These are phyloP conservation scores for Citrus glauca DNA, from an alignment of 345 rosid species.

Conservation along the genomic window DNA sequence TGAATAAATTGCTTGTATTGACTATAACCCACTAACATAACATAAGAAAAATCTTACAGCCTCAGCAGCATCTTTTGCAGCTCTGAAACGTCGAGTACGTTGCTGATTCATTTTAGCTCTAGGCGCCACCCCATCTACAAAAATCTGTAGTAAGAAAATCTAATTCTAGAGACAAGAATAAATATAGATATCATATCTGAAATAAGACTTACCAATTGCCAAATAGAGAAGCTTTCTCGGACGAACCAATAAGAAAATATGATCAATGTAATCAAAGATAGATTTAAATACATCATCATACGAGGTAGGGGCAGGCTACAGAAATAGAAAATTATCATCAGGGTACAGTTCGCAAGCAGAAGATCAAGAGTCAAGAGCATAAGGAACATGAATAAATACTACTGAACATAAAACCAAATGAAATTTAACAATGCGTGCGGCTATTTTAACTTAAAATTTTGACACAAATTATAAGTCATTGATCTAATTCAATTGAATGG, in stretches of 20 bases:
- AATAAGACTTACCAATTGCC: conserved; percentile 74
- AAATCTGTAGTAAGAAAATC: conserved; percentile 12
- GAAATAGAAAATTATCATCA: conserved; percentile 5
- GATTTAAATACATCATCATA: conserved; percentile 87
- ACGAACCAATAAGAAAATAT: conserved; percentile 79
- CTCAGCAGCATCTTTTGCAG: conserved; percentile 97
- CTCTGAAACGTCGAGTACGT: conserved; percentile 88
- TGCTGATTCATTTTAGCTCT: conserved; percentile 99
- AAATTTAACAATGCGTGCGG: not conserved
- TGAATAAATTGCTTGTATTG: not conserved
- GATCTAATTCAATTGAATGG: too few relatives aligned
- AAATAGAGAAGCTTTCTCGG: conserved; percentile 93
- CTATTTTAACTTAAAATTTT: too few relatives aligned
- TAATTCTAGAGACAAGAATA: not conserved
- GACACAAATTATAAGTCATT: too few relatives aligned
- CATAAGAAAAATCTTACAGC: conserved; percentile 46
- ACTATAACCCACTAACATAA: conserved; percentile 5
- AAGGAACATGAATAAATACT: not conserved
- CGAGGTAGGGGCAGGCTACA: conserved; percentile 91
- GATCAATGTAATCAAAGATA: conserved; percentile 89
- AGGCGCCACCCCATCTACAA: conserved; percentile 96
- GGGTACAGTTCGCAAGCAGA: not conserved
- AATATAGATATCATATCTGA: conserved; percentile 4
- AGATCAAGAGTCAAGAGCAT: not conserved
- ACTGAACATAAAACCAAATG: not conserved